Conservation (phyloP, 176 grass and related monocot species). For the Metroxylon sagu region DNA sequence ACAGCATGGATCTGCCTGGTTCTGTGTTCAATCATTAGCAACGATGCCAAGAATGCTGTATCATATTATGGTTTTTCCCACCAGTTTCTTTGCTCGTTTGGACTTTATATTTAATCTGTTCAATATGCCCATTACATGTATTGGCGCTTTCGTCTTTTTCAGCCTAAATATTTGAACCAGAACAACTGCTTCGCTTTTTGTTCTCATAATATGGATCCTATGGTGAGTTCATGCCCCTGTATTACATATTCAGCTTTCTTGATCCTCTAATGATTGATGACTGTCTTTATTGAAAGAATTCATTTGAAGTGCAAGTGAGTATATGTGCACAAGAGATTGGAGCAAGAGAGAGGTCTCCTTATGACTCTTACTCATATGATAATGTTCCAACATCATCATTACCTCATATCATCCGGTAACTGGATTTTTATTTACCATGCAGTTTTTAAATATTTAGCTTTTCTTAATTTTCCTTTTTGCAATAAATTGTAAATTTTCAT, state of each 20-base stretch:
- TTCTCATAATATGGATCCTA: slow-evolving; percentile 46
- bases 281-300: slow-evolving; percentile 39
- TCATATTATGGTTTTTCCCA: no score
- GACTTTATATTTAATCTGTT: no score
- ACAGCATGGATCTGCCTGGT: no score
- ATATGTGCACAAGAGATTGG: slow-evolving; percentile 56
- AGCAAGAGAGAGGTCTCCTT: slow-evolving; percentile 49
- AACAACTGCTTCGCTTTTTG: slow-evolving; percentile 52
- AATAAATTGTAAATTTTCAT: neutral
- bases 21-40: no score
- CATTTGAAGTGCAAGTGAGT: slow-evolving; percentile 55
- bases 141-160: slow-evolving; percentile 12
- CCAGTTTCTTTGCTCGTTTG: no score
- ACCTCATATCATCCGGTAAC: slow-evolving; percentile 57
- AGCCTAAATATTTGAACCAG: slow-evolving; percentile 52
- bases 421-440: slow-evolving; percentile 1
- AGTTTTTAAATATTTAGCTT: slow-evolving; percentile 11
- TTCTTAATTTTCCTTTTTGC: slow-evolving; percentile 11
- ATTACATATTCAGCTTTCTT: slow-evolving; percentile 12
- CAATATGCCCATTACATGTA: no score
- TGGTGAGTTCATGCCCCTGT: slow-evolving; percentile 28
- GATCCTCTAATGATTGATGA: slow-evolving; percentile 23
- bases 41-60: no score
- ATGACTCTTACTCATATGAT: slow-evolving; percentile 61
- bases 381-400: slow-evolving; percentile 53